Conservation (phyloP, 1,139 yeast species). For the Waltiozyma solani region DNA sequence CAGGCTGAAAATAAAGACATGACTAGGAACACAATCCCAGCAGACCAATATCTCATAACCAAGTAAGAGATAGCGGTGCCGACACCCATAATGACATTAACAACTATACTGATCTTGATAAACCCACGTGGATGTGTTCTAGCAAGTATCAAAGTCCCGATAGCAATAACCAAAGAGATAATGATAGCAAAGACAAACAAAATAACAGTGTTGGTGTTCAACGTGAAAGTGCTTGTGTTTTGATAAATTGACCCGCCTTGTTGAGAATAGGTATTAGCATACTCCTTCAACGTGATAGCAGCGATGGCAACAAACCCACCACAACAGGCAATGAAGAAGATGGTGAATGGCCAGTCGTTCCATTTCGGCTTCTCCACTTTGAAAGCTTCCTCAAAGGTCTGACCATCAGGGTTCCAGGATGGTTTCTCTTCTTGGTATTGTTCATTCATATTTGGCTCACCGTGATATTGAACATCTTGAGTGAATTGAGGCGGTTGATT, state of each 20-base stretch:
- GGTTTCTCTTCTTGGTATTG: constrained; percentile 19
- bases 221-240: constrained; percentile 40
- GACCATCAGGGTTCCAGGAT: constrained; percentile 24
- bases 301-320: constrained; percentile 69
- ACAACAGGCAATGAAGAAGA: constrained; percentile 50
- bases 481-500: constrained; percentile 14
- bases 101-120: constrained; percentile 58
- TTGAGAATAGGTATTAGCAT: constrained; percentile 40
- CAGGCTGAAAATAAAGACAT: constrained; percentile 56
- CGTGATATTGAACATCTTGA: constrained; percentile 12
- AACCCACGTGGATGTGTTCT: constrained; percentile 56
- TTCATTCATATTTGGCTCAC: constrained; percentile 4
- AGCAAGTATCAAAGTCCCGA: constrained; percentile 48
- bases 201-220: constrained; percentile 67
- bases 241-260: constrained; percentile 64
- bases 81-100: constrained; percentile 58
- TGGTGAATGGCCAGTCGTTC: constrained; percentile 67
- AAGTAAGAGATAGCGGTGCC: constrained; percentile 73
- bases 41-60: constrained; percentile 55
- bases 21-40: constrained; percentile 66
- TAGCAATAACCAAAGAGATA: constrained; percentile 50
- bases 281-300: constrained; percentile 56
- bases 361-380: constrained; percentile 53
- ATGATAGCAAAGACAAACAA: constrained; percentile 59
- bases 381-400: constrained; percentile 57